Conservation (phyloP, 2,329 filamentous ascomycete genomes). For the Colletotrichum liriopes region DNA sequence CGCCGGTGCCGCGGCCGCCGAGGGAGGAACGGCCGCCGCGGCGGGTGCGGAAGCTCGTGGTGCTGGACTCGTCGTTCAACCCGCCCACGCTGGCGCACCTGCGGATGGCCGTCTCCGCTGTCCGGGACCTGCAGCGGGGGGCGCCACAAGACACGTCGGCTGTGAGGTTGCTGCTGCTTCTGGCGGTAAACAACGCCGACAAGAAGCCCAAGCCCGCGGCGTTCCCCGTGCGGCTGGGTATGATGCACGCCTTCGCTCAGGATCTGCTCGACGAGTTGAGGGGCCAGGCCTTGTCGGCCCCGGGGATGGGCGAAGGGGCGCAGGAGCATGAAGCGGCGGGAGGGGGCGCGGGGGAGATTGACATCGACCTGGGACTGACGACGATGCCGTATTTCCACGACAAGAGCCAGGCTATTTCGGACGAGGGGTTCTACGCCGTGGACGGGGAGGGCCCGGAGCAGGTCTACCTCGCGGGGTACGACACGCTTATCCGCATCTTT, state of each 20-base stretch:
- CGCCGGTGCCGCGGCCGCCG: conserved; percentile 44
- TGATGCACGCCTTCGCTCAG: conserved; percentile 80
- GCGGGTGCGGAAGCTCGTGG: conserved; percentile 59
- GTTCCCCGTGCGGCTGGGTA: conserved; percentile 76
- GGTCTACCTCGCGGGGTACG: conserved; percentile 81
- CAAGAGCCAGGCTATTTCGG: conserved; percentile 74
- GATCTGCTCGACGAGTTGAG: conserved; percentile 61
- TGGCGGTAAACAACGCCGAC: conserved; percentile 77
- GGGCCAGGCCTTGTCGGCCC: neutral
- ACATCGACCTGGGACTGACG: conserved; percentile 79
- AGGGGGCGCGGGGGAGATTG: conserved; percentile 33
- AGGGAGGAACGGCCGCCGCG: conserved; percentile 10
- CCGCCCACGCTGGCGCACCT: conserved; percentile 76
- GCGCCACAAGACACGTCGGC: neutral
- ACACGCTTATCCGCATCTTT: conserved; percentile 82
- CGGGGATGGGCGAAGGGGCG: neutral
- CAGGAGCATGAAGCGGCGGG: neutral
- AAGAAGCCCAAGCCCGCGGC: conserved; percentile 77
- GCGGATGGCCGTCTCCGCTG: conserved; percentile 68
- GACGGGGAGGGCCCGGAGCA: conserved; percentile 60
- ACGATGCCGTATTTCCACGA: conserved; percentile 82
- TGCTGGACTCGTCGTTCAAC: conserved; percentile 80
- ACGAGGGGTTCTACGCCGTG: conserved; percentile 58
- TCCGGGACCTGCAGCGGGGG: conserved; percentile 45
- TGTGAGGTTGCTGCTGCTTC: conserved; percentile 69